Percentiles rank a stretch among this genome's conserved stretches.
Conservation (phyloP, 164 flowering plant species). For the Euptelea pleiosperma region DNA sequence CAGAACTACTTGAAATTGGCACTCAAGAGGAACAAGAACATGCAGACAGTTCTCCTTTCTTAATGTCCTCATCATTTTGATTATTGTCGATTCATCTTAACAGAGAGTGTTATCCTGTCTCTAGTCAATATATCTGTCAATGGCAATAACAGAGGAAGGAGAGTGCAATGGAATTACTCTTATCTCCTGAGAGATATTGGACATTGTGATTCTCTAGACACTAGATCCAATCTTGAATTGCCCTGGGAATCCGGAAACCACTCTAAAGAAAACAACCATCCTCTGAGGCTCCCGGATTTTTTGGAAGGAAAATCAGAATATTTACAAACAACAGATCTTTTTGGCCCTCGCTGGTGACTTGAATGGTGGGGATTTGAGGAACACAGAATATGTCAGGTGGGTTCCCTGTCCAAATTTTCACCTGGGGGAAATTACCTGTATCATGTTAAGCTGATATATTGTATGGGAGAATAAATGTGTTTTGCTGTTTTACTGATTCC, state of each 20-base stretch:
- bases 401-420: not conserved
- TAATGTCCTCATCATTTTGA: constrained; percentile 54
- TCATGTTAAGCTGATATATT: not conserved
- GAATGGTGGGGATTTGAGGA: not conserved
- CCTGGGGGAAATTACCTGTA: not conserved
- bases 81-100: constrained; percentile 60
- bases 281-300: constrained; percentile 24
- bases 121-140: constrained; percentile 46
- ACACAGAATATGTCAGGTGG: not conserved
- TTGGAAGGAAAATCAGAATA: constrained; percentile 22
- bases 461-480: not conserved
- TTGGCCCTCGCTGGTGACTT: constrained; percentile 9
- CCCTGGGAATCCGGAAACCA: constrained; percentile 6
- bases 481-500: not conserved
- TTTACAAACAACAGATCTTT: constrained; percentile 21
- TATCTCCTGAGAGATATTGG: constrained; percentile 41
- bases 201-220: constrained; percentile 21
- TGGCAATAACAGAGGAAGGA: constrained; percentile 55
- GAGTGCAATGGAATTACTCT: constrained; percentile 57
- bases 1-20: constrained; percentile 52
- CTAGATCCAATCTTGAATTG: constrained; percentile 13
- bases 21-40: constrained; percentile 60
- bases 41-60: constrained; percentile 53
- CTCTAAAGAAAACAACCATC: constrained; percentile 21
- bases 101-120: constrained; percentile 60